Base-by-base conservation (phyloP, 805 yeast species). In the Brettanomyces sp. region DNA sequence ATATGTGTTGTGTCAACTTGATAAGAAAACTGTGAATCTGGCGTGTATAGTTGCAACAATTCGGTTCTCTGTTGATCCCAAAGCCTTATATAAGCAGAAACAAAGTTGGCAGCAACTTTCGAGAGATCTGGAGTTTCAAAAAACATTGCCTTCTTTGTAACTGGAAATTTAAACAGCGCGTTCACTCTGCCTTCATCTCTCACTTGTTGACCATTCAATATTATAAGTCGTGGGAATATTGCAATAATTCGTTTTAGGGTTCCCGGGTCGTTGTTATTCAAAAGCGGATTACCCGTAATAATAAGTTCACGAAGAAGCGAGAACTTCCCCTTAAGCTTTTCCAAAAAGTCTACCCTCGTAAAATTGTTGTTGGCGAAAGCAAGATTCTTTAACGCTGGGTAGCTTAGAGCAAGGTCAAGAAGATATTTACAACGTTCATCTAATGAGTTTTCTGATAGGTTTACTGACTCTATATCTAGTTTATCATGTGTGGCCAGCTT, bases 1-100 rank as follows among this genome's bases (percentile, higher is more conserved):
- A 63, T 53, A 40, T 83, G 82, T 0, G 80, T 67, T 1, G 86
- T 69, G 64, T 88, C 95, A 22, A 82, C 79, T 49, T 85, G 83
- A 45, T 84, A 60, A 0, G 97, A 89, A 56, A 93, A 91, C 58
- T 84, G 86, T 0, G 97, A 87, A 56, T 82, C 84, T 42, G 77
- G 76, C 44, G 93, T 87, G 60, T 93, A 93, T 30, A 93, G 68
- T 39, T 75, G 73, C 62, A 83, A 60, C 42, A 93, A 68, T 47
- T 82, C 90, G 8, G 71, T 56, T 49, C 99, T 69, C 57, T 85
- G 80, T 5, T 74, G 56, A 66, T 93, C 99, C 95, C 95, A 93
- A 42, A 83, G 66, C 45, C 80, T 79, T 48, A 85, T 68, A 63
- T 76, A 93, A 52, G 85, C 83, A 28, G 87, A 64, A 5, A 90